Conservation (phyloP, 1,284 basidiomycete genomes). For the Trichosporon faecale region DNA sequence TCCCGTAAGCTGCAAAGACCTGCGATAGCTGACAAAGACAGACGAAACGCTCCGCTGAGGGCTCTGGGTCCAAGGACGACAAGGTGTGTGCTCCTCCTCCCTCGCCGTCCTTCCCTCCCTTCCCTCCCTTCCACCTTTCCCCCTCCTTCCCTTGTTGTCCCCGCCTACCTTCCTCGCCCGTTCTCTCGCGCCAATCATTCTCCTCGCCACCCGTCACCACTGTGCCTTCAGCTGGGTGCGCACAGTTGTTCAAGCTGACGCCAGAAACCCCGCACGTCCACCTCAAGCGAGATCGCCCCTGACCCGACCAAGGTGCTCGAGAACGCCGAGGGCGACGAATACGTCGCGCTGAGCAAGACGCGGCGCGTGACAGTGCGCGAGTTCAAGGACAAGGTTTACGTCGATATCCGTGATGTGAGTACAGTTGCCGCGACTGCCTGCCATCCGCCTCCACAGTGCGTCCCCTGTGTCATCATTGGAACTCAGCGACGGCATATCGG, state of each 20-base stretch:
- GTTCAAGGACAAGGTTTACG: slow-evolving; percentile 65
- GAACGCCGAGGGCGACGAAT: not conserved
- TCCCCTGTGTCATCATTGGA: too few species aligned
- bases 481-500: too few species aligned
- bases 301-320: not conserved
- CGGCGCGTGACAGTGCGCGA: slow-evolving; percentile 65
- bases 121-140: too few species aligned
- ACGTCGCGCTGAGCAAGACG: slow-evolving; percentile 54
- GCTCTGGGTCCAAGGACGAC: not conserved
- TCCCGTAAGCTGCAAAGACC: not conserved
- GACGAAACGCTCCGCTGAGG: not conserved
- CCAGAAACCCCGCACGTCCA: not conserved
- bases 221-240: not conserved
- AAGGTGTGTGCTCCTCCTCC: not conserved
- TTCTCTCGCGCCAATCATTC: not conserved
- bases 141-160: too few species aligned
- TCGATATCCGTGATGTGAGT: slow-evolving; percentile 70
- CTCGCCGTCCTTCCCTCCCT: not conserved
- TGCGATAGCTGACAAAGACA: not conserved
- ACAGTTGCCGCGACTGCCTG: too few species aligned
- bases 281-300: not conserved
- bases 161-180: not conserved
- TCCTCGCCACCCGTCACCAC: not conserved
- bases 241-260: not conserved
- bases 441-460: too few species aligned